Evolutionary conservation across 176 grass and related monocot species (phyloP).

Genomic region (Ampelocalamus luodianensis): DNA sequence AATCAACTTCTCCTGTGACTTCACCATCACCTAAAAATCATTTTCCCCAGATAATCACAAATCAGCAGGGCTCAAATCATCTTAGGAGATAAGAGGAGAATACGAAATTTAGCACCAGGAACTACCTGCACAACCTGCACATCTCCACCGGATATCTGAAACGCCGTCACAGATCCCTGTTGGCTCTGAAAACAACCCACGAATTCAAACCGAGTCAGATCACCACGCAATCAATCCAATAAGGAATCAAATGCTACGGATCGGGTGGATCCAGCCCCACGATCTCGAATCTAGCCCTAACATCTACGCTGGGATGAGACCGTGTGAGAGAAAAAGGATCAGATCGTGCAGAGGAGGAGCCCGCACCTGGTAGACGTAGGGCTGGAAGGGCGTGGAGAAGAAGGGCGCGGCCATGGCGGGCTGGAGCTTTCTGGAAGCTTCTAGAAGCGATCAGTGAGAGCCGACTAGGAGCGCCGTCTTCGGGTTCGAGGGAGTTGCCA

Average conservation of each 20-base stretch:
- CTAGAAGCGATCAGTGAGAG: slow-evolving; percentile 49
- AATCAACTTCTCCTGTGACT: slow-evolving; percentile 84
- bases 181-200: slow-evolving; percentile 56
- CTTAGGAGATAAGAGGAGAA: not conserved
- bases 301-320: slow-evolving; percentile 4
- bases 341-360: slow-evolving; percentile 22
- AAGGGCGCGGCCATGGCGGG: slow-evolving; percentile 91
- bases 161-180: slow-evolving; percentile 74
- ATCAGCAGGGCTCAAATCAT: not conserved
- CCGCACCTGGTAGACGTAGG: slow-evolving; percentile 91
- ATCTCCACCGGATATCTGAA: slow-evolving; percentile 95
- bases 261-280: slow-evolving; percentile 45
- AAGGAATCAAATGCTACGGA: not conserved
- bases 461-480: slow-evolving; percentile 35
- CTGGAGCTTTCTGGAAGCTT: slow-evolving; percentile 45
- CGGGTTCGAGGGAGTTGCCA: slow-evolving; percentile 31
- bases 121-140: slow-evolving; percentile 93
- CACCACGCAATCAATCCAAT: not conserved
- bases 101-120: not conserved
- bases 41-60: slow-evolving; percentile 27
- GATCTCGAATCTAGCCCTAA: slow-evolving; percentile 45
- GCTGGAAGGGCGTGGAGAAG: slow-evolving; percentile 86
- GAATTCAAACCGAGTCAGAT: slow-evolving; percentile 42
- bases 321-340: not conserved
- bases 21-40: slow-evolving; percentile 81